Conservation (phyloP, 805 yeast genomes). For the Candida nemodendra region DNA sequence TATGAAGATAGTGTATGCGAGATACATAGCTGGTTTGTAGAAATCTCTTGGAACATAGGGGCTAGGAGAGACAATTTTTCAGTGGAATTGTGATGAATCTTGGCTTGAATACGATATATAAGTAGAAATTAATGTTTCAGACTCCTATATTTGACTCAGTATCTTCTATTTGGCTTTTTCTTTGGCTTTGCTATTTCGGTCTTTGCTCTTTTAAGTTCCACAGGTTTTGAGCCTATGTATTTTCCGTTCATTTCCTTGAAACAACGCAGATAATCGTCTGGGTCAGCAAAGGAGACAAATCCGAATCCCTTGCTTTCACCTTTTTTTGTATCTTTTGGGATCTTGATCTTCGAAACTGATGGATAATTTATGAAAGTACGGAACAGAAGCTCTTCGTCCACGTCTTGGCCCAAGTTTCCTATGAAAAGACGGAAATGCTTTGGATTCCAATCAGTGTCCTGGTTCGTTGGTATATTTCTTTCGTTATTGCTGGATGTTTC, state of each 20-base stretch:
- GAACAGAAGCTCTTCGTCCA: slow-evolving; percentile 53
- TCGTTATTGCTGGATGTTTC: slow-evolving; percentile 32
- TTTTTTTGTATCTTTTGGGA: slow-evolving; percentile 50
- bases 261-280: slow-evolving; percentile 68
- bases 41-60: too few relatives aligned
- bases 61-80: too few relatives aligned
- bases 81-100: too few relatives aligned
- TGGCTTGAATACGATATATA: too few relatives aligned
- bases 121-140: too few relatives aligned
- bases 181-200: slow-evolving; percentile 36
- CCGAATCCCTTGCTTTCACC: slow-evolving; percentile 66
- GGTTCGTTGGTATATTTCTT: slow-evolving; percentile 47
- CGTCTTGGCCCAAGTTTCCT: slow-evolving; percentile 72
- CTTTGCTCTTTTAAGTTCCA: slow-evolving; percentile 64
- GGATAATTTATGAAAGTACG: slow-evolving; percentile 53
- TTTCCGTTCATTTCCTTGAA: slow-evolving; percentile 77
- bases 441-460: slow-evolving; percentile 63
- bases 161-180: too few relatives aligned
- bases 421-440: slow-evolving; percentile 69
- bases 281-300: slow-evolving; percentile 62
- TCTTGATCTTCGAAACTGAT: slow-evolving; percentile 56
- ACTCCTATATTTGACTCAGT: too few relatives aligned
- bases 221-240: slow-evolving; percentile 72
- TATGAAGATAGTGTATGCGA: too few relatives aligned
- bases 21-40: too few relatives aligned